Evolutionary conservation across 2,329 filamentous ascomycete species (phyloP).

Genomic region (Sporothrix phasma): DNA sequence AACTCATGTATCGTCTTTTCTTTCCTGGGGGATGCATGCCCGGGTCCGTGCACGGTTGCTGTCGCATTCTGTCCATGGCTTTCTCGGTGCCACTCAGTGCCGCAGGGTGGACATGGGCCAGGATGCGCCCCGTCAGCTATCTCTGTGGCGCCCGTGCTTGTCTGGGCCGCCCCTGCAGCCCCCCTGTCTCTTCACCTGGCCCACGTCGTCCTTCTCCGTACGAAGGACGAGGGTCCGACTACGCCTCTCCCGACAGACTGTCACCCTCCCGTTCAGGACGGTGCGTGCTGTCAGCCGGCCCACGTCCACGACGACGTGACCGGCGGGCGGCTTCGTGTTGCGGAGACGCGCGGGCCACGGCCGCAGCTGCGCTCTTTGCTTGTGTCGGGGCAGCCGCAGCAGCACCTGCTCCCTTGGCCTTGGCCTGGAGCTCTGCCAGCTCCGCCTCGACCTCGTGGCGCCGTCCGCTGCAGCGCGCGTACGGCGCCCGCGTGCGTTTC

Average conservation of each 20-base stretch:
- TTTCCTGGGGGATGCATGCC: no score
- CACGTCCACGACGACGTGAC: neutral
- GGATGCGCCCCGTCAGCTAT: neutral
- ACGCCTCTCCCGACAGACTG: neutral
- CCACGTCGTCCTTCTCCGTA: neutral
- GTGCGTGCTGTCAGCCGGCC: neutral
- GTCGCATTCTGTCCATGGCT: neutral
- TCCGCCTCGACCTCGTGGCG: neutral
- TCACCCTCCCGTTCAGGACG: neutral
- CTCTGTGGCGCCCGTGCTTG: neutral
- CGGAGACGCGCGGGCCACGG: neutral
- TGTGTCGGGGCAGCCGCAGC: neutral
- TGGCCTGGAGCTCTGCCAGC: neutral
- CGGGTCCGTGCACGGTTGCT: no score
- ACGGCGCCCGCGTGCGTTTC: conserved; percentile 10
- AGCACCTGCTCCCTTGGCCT: neutral
- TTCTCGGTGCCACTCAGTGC: neutral
- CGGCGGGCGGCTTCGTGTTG: neutral
- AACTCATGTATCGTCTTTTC: no score
- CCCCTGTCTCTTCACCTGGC: neutral
- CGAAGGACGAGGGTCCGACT: no score
- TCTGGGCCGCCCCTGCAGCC: neutral
- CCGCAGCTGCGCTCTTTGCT: neutral
- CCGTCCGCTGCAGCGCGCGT: conserved; percentile 7
- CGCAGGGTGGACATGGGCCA: neutral